phyloP scores from a whole-genome alignment of 192 early-diverging fungal genomes.

The Spinellus fusiger region DNA sequence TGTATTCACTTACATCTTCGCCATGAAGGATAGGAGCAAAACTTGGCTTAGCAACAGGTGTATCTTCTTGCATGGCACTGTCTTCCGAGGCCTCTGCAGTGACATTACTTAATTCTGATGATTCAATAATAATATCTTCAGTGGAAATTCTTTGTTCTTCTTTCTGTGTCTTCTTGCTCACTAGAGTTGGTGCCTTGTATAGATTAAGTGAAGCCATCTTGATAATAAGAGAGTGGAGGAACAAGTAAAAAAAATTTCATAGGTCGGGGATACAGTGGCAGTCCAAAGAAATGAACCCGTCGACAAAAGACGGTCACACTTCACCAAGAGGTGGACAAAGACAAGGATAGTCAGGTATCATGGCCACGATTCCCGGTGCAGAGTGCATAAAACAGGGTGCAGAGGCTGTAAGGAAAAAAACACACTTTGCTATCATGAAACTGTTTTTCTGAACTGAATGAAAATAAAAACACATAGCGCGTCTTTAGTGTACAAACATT shows the following conservation, averaged over 20 bases:
- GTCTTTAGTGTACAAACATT: constrained; percentile 65
- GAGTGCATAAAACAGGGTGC: constrained; percentile 14
- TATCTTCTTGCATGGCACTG: constrained; percentile 36
- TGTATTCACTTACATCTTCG: neutral
- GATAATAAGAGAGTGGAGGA: neutral
- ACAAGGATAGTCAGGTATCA: neutral
- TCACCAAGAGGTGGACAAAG: neutral
- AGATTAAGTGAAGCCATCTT: constrained; percentile 25
- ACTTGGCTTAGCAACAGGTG: constrained; percentile 50
- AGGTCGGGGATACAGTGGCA: neutral
- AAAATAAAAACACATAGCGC: constrained; percentile 41
- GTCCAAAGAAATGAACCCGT: neutral
- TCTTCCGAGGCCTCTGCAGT: constrained; percentile 24
- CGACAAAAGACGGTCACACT: neutral
- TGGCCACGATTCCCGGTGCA: neutral
- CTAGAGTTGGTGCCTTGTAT: constrained; percentile 27
- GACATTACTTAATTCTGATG: constrained; percentile 44
- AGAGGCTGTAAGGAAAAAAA: constrained; percentile 10
- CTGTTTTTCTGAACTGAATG: neutral
- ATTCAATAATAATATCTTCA: constrained; percentile 58
- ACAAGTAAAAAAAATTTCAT: constrained; percentile 14
- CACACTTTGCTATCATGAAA: neutral
- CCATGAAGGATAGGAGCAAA: constrained; percentile 34
- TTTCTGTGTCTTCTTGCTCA: constrained; percentile 28
- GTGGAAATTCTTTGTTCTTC: constrained; percentile 26